Evolutionary conservation across 192 early-diverging fungal species (phyloP).

Genomic region (Coemansia sp.): DNA sequence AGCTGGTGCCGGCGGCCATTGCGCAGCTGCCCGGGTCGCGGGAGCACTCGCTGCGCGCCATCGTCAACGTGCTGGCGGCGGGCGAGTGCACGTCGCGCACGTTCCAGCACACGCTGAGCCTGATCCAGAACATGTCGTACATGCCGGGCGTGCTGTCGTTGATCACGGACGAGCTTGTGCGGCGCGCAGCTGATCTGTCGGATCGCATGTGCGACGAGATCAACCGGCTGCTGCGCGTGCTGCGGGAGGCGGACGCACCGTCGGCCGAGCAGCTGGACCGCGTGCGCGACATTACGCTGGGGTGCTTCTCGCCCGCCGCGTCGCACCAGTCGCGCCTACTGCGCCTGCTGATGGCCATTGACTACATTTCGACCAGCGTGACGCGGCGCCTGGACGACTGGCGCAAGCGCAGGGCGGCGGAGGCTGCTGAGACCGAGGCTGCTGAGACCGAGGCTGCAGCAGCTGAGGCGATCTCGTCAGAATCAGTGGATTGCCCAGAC

Average conservation of each 20-base stretch:
- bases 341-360: constrained; percentile 89
- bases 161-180: constrained; percentile 77
- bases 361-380: constrained; percentile 61
- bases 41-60: constrained; percentile 69
- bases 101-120: constrained; percentile 87
- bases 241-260: constrained; percentile 28
- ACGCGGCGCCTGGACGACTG: constrained; percentile 32
- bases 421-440: background rate
- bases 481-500: constrained; percentile 10
- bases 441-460: background rate
- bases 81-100: constrained; percentile 89
- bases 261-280: constrained; percentile 52
- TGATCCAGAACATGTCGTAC: constrained; percentile 82
- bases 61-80: constrained; percentile 86
- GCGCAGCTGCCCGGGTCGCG: constrained; percentile 78
- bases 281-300: constrained; percentile 68
- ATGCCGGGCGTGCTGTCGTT: constrained; percentile 63
- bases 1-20: constrained; percentile 3
- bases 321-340: constrained; percentile 88
- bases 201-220: constrained; percentile 66
- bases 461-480: background rate
- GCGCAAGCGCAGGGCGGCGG: constrained; percentile 39
- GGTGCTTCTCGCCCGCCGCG: constrained; percentile 78
- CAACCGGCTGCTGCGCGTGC: constrained; percentile 56
- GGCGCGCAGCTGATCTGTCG: constrained; percentile 65